Conservation (phyloP, 306 rosid genomes). For the Prunus campanulata region DNA sequence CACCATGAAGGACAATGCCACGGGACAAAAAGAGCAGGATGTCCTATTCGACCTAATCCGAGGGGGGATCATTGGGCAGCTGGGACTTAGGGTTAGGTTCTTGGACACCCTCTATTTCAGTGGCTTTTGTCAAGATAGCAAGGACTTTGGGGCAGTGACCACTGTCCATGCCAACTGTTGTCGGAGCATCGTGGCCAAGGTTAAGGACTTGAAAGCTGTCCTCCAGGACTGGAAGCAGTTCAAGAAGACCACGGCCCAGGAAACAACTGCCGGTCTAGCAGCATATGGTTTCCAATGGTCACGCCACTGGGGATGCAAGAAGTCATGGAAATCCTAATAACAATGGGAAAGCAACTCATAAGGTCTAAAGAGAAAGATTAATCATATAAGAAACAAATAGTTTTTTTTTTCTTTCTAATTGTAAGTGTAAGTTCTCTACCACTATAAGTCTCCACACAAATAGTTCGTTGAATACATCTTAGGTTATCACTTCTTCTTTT, state of each 20-base stretch:
- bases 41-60: constrained; percentile 40
- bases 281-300: constrained; percentile 35
- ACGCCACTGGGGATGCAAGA: constrained; percentile 33
- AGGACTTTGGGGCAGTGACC: constrained; percentile 44
- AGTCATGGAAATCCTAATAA: constrained; percentile 45
- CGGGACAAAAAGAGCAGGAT: constrained; percentile 71
- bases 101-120: constrained; percentile 69
- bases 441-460: not conserved
- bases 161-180: constrained; percentile 86
- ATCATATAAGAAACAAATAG: not conserved
- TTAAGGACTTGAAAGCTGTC: constrained; percentile 36
- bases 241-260: constrained; percentile 17
- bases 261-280: constrained; percentile 10
- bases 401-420: not conserved
- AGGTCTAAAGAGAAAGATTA: not conserved
- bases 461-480: not conserved
- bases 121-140: constrained; percentile 81
- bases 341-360: not conserved
- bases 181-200: constrained; percentile 59
- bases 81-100: constrained; percentile 63
- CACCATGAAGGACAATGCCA: constrained; percentile 44
- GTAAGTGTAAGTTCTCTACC: not conserved
- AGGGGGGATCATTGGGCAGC: constrained; percentile 31
- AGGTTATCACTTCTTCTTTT: not conserved
- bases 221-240: constrained; percentile 71